Evolutionary conservation across 306 rosid species (phyloP).

Genomic region (Prunus dulcis): DNA sequence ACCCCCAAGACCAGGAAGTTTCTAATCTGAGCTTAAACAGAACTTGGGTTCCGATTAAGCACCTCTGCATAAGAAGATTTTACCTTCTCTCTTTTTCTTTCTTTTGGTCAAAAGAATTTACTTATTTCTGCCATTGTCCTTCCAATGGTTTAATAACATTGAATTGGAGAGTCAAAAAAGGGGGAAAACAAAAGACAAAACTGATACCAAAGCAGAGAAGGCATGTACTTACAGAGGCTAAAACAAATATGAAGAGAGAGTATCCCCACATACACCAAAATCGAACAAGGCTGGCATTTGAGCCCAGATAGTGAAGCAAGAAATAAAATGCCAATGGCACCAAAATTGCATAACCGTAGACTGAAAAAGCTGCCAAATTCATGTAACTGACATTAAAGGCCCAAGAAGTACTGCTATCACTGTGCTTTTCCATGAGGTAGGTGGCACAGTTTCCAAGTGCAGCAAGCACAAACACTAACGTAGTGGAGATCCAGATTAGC

Average conservation of each 20-base stretch:
- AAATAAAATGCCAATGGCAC: slow-evolving; percentile 88
- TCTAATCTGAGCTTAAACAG: not conserved
- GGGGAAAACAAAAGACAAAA: not conserved
- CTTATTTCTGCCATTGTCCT: not conserved
- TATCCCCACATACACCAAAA: slow-evolving; percentile 99
- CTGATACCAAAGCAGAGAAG: slow-evolving; percentile 12
- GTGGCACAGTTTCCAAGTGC: slow-evolving; percentile 93
- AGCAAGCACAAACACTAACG: slow-evolving; percentile 83
- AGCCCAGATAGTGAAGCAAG: slow-evolving; percentile 78
- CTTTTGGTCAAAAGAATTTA: not conserved
- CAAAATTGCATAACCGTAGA: slow-evolving; percentile 77
- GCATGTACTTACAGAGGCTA: slow-evolving; percentile 70
- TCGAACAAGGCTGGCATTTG: slow-evolving; percentile 65
- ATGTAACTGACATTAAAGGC: slow-evolving; percentile 78
- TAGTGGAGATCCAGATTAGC: slow-evolving; percentile 89
- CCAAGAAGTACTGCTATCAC: slow-evolving; percentile 56
- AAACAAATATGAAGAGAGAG: slow-evolving; percentile 80
- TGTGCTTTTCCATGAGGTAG: slow-evolving; percentile 68
- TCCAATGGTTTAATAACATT: not conserved
- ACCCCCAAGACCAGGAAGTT: not conserved
- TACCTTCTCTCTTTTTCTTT: too few species aligned
- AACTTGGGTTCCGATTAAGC: not conserved
- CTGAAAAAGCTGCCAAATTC: slow-evolving; percentile 69
- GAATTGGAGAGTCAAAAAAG: not conserved
- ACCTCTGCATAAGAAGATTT: not conserved